phyloP scores from a whole-genome alignment of 164 flowering plant species.

The Amborella trichopoda region DNA sequence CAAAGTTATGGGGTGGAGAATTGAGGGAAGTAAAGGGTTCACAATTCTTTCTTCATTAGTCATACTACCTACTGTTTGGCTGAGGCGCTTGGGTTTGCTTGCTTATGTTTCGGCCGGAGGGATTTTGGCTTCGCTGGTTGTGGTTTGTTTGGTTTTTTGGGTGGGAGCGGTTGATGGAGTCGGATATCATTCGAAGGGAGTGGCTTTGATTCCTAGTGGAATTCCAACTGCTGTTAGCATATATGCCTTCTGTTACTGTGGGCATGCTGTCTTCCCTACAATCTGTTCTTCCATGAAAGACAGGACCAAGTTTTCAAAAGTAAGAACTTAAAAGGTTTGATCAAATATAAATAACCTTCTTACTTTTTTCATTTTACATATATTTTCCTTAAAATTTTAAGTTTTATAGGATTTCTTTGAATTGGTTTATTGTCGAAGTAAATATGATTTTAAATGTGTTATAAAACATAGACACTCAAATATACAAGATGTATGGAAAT shows the following conservation, averaged over 20 bases:
- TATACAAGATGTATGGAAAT: no score
- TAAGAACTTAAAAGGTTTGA: neutral
- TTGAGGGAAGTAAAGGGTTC: neutral
- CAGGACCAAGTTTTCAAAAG: neutral
- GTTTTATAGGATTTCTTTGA: no score
- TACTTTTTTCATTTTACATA: no score
- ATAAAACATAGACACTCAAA: no score
- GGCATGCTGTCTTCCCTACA: constrained; percentile 1
- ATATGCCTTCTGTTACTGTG: constrained; percentile 2
- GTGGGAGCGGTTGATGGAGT: constrained; percentile 1
- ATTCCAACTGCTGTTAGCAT: neutral
- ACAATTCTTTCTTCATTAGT: neutral
- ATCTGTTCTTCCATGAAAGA: constrained; percentile 2
- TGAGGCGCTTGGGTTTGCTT: neutral
- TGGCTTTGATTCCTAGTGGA: neutral
- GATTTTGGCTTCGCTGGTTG: neutral
- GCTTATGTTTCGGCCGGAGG: constrained; percentile 3
- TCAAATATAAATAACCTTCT: no score
- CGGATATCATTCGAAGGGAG: neutral
- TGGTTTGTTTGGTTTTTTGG: neutral
- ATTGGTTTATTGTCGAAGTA: no score
- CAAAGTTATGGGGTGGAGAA: neutral
- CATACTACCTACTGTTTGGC: constrained; percentile 1
- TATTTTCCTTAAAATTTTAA: no score
- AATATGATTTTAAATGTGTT: no score